Evolutionary conservation across 2,329 filamentous ascomycete genomes (phyloP).

Genomic region (Raffaelea arxii): DNA sequence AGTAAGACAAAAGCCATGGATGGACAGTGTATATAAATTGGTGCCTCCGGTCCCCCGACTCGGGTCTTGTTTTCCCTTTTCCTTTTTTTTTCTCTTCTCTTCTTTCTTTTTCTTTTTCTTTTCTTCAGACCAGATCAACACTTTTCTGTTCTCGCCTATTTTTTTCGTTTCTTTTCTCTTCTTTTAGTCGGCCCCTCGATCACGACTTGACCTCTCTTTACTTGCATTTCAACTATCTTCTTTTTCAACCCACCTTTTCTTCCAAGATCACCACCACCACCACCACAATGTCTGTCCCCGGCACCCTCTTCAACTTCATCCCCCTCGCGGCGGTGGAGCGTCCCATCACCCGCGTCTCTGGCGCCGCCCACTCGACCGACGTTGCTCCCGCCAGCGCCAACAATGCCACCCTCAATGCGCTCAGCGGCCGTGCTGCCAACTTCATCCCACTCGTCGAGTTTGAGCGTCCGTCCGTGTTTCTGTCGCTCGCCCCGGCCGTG

Average conservation of each 20-base stretch:
- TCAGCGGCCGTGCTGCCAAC: slow-evolving; percentile 17
- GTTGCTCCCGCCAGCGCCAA: too few relatives aligned
- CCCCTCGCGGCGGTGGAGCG: too few relatives aligned
- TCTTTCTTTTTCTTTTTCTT: neutral
- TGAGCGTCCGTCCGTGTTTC: slow-evolving; percentile 30
- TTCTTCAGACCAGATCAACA: slow-evolving; percentile 1
- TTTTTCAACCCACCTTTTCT: neutral
- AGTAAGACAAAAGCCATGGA: too few relatives aligned
- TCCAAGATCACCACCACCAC: neutral
- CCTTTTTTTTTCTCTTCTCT: neutral
- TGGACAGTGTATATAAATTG: neutral
- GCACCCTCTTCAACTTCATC: neutral
- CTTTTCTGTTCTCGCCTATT: neutral
- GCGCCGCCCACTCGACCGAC: too few relatives aligned
- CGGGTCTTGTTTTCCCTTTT: neutral
- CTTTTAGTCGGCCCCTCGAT: neutral
- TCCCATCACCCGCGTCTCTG: too few relatives aligned
- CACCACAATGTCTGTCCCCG: neutral
- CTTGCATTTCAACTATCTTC: neutral
- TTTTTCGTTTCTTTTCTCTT: neutral
- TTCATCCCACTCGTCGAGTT: slow-evolving; percentile 13
- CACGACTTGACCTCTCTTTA: too few relatives aligned
- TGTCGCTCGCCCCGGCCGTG: slow-evolving; percentile 48
- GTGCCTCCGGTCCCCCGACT: neutral
- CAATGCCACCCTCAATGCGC: too few relatives aligned